Conservation (phyloP, 179 eudicot genomes). For the Amaranthus tricolor region DNA sequence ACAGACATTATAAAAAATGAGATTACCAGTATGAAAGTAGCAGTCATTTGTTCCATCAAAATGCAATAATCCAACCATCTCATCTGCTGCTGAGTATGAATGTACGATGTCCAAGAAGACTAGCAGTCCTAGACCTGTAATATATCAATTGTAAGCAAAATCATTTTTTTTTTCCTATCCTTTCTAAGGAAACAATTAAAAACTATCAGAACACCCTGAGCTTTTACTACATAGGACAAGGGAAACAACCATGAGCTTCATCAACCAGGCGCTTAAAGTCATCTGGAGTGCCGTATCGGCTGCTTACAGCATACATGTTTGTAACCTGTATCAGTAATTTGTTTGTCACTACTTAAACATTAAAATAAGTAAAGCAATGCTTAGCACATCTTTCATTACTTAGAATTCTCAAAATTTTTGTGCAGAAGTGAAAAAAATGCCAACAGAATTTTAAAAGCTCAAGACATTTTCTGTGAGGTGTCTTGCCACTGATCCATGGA, state of each 20-base stretch:
- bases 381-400: neutral
- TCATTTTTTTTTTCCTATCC: neutral
- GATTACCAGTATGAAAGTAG: slow-evolving; percentile 86
- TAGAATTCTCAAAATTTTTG: neutral
- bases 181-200: neutral
- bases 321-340: slow-evolving; percentile 61
- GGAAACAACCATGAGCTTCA: slow-evolving; percentile 87
- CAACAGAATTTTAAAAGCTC: neutral
- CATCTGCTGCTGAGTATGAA: slow-evolving; percentile 96
- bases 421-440: neutral
- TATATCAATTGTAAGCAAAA: slow-evolving; percentile 9
- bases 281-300: slow-evolving; percentile 98
- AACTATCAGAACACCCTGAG: neutral
- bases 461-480: neutral
- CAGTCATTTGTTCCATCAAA: slow-evolving; percentile 98
- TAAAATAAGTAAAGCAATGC: neutral
- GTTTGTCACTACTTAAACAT: neutral
- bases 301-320: slow-evolving; percentile 93
- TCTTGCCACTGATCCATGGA: neutral
- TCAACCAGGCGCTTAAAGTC: slow-evolving; percentile 90
- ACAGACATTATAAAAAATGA: neutral
- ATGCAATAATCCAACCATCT: slow-evolving; percentile 92
- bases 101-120: slow-evolving; percentile 90
- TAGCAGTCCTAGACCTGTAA: slow-evolving; percentile 76
- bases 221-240: slow-evolving; percentile 18